Conservation (phyloP, 2,329 filamentous ascomycete species). For the Diplodia corticola region DNA sequence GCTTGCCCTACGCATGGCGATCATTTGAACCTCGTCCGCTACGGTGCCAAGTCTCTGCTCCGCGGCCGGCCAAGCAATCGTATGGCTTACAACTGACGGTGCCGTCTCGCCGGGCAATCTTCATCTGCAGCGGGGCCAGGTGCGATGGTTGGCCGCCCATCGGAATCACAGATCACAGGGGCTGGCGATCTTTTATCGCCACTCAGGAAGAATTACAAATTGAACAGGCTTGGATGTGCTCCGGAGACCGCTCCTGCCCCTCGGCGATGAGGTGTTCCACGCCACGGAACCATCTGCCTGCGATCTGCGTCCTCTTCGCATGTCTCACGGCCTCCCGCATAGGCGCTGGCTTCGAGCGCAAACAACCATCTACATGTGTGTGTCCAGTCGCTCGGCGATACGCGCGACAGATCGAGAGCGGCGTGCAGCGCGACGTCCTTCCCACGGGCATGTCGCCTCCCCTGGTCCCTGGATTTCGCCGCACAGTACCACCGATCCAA, state of each 20-base stretch:
- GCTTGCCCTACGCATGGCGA: neutral
- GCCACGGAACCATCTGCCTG: neutral
- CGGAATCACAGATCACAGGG: neutral
- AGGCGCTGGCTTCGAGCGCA: neutral
- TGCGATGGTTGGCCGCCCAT: neutral
- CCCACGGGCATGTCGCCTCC: neutral
- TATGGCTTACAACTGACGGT: neutral
- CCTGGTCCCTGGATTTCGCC: neutral
- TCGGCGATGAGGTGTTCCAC: neutral
- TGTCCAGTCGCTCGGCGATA: too few relatives aligned
- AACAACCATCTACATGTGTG: neutral
- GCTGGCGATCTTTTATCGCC: neutral
- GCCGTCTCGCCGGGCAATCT: neutral
- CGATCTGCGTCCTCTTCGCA: neutral
- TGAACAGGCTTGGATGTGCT: neutral
- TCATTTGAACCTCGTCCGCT: neutral
- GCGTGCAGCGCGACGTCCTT: neutral
- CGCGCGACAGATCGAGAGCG: neutral
- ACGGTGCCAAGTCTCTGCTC: neutral
- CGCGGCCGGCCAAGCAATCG: neutral
- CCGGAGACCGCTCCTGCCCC: neutral
- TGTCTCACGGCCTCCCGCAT: neutral
- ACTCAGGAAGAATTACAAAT: neutral
- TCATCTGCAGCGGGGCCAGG: neutral
- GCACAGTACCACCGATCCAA: neutral